Conservation (phyloP, 768 basidiomycete species). For the Kwoniella heveanensis region DNA sequence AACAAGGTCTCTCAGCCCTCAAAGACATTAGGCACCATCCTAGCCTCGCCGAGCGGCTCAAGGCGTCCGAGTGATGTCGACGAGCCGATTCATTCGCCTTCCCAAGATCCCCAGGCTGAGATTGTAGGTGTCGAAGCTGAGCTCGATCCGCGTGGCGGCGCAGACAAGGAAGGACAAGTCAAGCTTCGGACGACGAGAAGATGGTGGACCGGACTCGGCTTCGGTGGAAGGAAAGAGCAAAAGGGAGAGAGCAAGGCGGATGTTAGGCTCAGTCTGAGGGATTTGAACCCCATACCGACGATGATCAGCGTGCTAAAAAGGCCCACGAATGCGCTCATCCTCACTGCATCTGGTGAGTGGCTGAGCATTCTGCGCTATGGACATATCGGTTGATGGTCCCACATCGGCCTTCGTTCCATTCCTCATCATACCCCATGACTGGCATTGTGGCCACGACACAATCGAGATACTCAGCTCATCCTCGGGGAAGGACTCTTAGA, state of each 20-base stretch:
- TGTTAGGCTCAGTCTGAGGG: slow-evolving; percentile 65
- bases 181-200: slow-evolving; percentile 1
- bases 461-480: too few species aligned
- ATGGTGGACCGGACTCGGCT: neutral
- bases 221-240: slow-evolving; percentile 21
- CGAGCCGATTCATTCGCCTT: too few species aligned
- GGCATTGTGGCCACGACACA: too few species aligned
- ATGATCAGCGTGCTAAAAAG: slow-evolving; percentile 64
- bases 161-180: neutral
- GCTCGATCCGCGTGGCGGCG: neutral
- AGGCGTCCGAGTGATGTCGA: neutral
- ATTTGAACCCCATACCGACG: slow-evolving; percentile 75
- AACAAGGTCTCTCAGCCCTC: slow-evolving; percentile 1
- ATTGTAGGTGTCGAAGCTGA: neutral
- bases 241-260: slow-evolving; percentile 31
- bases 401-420: too few species aligned
- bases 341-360: slow-evolving; percentile 66
- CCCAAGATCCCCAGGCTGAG: neutral
- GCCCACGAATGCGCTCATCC: slow-evolving; percentile 68
- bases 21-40: slow-evolving; percentile 6
- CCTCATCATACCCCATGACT: too few species aligned
- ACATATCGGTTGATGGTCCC: too few species aligned
- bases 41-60: neutral
- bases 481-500: too few species aligned
- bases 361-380: too few species aligned